Base-by-base conservation (phyloP, 345 rosid species). In the Erucastrum elatum region DNA sequence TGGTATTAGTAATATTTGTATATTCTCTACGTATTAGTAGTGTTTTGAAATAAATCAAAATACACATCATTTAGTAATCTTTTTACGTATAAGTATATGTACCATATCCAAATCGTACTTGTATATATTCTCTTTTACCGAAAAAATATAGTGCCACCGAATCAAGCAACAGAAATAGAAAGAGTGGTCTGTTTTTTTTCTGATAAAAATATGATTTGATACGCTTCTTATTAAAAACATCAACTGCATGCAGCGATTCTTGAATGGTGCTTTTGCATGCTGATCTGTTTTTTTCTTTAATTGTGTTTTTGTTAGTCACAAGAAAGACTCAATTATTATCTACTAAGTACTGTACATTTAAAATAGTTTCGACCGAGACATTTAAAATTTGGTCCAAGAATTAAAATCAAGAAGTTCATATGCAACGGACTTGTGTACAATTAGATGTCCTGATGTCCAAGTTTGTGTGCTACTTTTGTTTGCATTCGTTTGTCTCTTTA, bases 381-480 rank as follows among this genome's bases (percentile, higher is more conserved):
- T 13, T 25, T 69, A 21, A 21, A 21, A 33, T 39, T 39, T 60
- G 53, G 12, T 53, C 71, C 15, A 26, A 71, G 17, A 56, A 29
- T 49, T 64, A 56, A 37, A 70, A 39, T 39, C 2, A 41, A 58
- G 37, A 78, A 25, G 74, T 59, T 12, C 68, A 73, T 15, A 73
- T 68, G 70, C 62, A 67, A 41, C 13, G 72, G 77, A 64, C 51
- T 56, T 72, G 4, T 31, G 15, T 39, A 5, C 51, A 64, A 53
- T 56, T 5, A 77, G 16, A 72, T 72, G 77, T 73, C 77, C 61
- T 41, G 49, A 41, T 72, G 73, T 73, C 77, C 66, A 73, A 6
- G 11, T 63, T 75, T 75, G 79, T 74, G 78, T 74, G 82, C 82
- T 74, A 80, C 25, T n/a, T 69, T 80, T 80, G 82, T 74, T 75